Evolutionary conservation across 2,329 filamentous ascomycete genomes (phyloP).

Genomic region (Cladophialophora immunda): DNA sequence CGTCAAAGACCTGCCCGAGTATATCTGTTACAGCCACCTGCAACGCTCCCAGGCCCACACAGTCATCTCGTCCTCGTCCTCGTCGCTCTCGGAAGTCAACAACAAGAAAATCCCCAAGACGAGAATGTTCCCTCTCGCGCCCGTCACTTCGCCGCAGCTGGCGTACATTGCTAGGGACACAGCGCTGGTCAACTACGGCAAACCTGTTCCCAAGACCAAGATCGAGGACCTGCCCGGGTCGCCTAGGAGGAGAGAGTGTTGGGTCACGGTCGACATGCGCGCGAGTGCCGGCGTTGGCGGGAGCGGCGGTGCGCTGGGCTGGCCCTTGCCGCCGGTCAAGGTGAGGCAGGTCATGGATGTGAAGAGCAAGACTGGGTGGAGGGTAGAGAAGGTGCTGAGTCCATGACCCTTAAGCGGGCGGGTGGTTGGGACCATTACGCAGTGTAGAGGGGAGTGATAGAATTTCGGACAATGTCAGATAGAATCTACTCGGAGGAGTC

Average conservation of each 20-base stretch:
- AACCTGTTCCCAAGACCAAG: conserved; percentile 91
- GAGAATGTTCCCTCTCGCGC: conserved; percentile 86
- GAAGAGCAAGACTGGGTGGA: conserved; percentile 69
- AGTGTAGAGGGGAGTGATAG: neutral
- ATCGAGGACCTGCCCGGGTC: conserved; percentile 61
- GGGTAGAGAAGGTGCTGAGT: conserved; percentile 39
- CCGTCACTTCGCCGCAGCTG: conserved; percentile 78
- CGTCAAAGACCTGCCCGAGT: conserved; percentile 79
- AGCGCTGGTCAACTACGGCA: conserved; percentile 82
- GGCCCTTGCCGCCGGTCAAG: conserved; percentile 86
- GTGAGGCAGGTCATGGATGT: conserved; percentile 79
- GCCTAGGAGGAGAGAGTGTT: conserved; percentile 73
- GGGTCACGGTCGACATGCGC: conserved; percentile 79
- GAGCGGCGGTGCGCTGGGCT: conserved; percentile 69
- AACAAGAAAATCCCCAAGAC: conserved; percentile 74
- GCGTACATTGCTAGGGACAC: conserved; percentile 83
- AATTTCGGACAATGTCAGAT: neutral
- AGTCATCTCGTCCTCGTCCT: conserved; percentile 39
- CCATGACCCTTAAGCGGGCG: neutral
- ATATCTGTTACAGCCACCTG: conserved; percentile 86
- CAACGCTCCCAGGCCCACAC: conserved; percentile 70
- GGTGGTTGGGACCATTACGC: no score
- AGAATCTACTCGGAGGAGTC: no score
- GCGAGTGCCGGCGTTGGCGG: conserved; percentile 64
- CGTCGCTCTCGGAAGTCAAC: conserved; percentile 42